Base-by-base conservation (phyloP, 139 green algal genomes). In the Diplosphaera chodatii region DNA sequence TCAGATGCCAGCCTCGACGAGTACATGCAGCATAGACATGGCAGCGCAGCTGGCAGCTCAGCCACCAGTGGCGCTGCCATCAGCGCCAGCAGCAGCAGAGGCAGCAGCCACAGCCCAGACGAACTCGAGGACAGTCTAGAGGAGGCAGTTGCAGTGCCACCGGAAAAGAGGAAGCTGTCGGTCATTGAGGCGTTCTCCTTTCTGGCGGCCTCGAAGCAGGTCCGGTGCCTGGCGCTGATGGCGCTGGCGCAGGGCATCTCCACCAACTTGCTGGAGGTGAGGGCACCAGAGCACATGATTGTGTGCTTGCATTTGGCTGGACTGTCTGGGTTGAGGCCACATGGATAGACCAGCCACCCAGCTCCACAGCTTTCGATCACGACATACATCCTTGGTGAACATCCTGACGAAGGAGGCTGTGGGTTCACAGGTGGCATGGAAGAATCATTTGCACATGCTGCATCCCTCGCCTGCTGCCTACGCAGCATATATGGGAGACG, bases 221-320 rank as follows among this genome's bases (percentile, higher is more conserved):
- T 98, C 41, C 86, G 88, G 48, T 96, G 86, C 82, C 80, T 98
- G 68, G 92, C 90, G 3, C 67, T 96, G 25, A 97, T 98, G 93
- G 88, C 86, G 0, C 64, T 98, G 40, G 86, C 91, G 6, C 86
- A 92, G 78, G 91, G 91, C 30, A 78, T 98, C 41, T 91, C 78
- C 83, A 90, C 82, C 73, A 93, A 85, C 72, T 75, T 98, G 32
- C 87, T 98, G 73, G 91, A 98, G 79, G 48, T 59, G 18, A 10
- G 37, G 8, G 37, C 37, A 48, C 37, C 37, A 13, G 10, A 48
- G 10, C 37, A 48, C 10, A 8, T 48, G 37, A 8, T 48, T 13
- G 37, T 13, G 37, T 13, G 8, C 37, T 13, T 48, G 37, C 37
- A 13, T 48, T 21, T 13, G 13, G 37, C 37, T 21, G n/a, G n/a